These are phyloP conservation scores for Pyrenophora graminea DNA, from an alignment of 2,329 filamentous ascomycete species.

Conservation along the genomic window DNA sequence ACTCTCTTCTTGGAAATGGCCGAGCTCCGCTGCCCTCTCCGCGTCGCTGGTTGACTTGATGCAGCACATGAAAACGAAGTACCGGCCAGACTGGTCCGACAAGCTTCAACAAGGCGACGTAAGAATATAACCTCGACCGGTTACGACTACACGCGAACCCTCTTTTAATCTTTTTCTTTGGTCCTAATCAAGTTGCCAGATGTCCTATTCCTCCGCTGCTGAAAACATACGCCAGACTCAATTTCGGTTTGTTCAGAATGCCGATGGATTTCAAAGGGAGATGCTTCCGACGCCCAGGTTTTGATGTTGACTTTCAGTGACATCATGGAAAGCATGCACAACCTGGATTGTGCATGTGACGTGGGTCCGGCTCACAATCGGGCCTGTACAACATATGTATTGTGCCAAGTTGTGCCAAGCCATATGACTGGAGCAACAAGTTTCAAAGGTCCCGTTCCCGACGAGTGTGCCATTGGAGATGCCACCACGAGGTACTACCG, in stretches of 20 bases:
- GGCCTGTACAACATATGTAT: no score
- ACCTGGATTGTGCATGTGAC: no score
- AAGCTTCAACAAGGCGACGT: slow-evolving; percentile 33
- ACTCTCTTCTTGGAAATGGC: slow-evolving; percentile 42
- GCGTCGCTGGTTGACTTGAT: slow-evolving; percentile 38
- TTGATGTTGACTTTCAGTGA: no score
- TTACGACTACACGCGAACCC: slow-evolving; percentile 1
- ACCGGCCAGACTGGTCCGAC: slow-evolving; percentile 33
- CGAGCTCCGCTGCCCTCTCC: slow-evolving; percentile 35
- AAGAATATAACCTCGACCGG: slow-evolving; percentile 28
- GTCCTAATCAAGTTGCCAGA: slow-evolving; percentile 10
- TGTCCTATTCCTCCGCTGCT: slow-evolving; percentile 1
- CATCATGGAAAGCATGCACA: not conserved
- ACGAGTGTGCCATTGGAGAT: no score
- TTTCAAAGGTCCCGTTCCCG: no score
- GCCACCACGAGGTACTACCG: no score
- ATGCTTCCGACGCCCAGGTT: not conserved
- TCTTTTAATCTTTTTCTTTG: not conserved
- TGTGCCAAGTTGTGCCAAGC: no score
- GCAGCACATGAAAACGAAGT: slow-evolving; percentile 40
- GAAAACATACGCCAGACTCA: slow-evolving; percentile 4
- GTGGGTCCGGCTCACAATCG: no score
- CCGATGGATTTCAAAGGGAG: not conserved
- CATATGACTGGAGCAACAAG: no score
- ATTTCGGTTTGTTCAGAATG: not conserved